Percentiles rank a stretch among this genome's conserved stretches.
These are phyloP conservation scores for Krasilnikovozyma curviuscula DNA, from an alignment of 768 basidiomycete species.

Conservation along the genomic window DNA sequence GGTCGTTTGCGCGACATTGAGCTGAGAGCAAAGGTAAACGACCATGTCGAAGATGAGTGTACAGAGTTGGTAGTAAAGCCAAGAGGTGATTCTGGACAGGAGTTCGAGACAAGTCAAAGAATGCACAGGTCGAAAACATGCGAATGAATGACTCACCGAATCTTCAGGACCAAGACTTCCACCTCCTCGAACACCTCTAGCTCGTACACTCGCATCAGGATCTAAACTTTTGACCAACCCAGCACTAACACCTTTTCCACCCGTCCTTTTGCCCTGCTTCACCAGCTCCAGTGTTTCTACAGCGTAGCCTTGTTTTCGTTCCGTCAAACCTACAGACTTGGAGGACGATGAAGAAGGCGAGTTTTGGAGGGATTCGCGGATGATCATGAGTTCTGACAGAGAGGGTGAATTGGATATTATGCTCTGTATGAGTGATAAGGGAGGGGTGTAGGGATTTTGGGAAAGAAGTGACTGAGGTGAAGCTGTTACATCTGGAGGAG, in stretches of 20 bases:
- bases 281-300: slow-evolving; percentile 47
- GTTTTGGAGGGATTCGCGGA: too few relatives aligned
- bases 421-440: slow-evolving; percentile 51
- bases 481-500: slow-evolving; percentile 33
- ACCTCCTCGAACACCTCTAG: slow-evolving; percentile 40
- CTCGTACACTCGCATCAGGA: slow-evolving; percentile 47
- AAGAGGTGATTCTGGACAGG: slow-evolving; percentile 18
- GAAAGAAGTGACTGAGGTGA: slow-evolving; percentile 40
- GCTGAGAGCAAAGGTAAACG: slow-evolving; percentile 1
- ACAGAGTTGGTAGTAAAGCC: slow-evolving; percentile 10
- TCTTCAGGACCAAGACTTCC: slow-evolving; percentile 43
- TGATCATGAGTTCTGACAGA: slow-evolving; percentile 44
- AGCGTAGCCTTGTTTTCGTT: slow-evolving; percentile 1
- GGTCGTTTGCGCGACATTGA: slow-evolving; percentile 29
- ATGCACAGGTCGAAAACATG: not conserved
- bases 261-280: slow-evolving; percentile 44
- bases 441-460: slow-evolving; percentile 65
- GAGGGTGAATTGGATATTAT: slow-evolving; percentile 50
- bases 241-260: slow-evolving; percentile 29
- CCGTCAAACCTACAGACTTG: slow-evolving; percentile 1
- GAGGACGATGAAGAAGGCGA: not conserved
- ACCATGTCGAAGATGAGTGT: slow-evolving; percentile 11
- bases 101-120: not conserved
- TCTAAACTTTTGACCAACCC: slow-evolving; percentile 47
- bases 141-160: slow-evolving; percentile 34